Evolutionary conservation across 805 yeast genomes (phyloP), one percentile per base, ranked within the genome.

Genomic region (Metschnikowia noctiluminum): DNA sequence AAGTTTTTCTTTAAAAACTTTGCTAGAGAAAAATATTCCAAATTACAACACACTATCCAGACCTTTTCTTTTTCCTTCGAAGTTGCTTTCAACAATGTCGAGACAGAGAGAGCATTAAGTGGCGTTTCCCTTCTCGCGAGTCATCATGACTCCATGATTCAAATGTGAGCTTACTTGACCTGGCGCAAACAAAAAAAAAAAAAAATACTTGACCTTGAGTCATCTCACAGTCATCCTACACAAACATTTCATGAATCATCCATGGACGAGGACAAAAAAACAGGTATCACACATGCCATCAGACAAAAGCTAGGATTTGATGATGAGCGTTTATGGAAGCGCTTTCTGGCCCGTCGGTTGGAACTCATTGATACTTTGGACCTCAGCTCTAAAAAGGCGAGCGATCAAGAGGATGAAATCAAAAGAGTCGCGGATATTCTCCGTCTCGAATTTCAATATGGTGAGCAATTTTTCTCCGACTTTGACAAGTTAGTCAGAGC

Each of bases 401-500:
- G 89, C 49, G 98, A 94, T 63, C 99, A 92, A 65, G 97, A 92
- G 56, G 81, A 78, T 28, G 85, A 85, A 56, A 90, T 94, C 40
- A 74, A 77, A 42, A 78, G 80, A 43, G 94, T 95, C 35, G 96
- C 98, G 0, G 79, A 80, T 42, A 77, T 85, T 3, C 71, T 92
- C 40, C 73, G 96, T 59, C 71, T 76, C 1, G 99, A 94, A 68
- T 94, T 89, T 59, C 80, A 82, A 6, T 91, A 83, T 62, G 79
- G 85, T 2, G 68, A 66, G 2, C 77, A 75, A 6, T 75, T 81
- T 12, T 68, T 82, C 28, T 66, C 73, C 1, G 98, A 94, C 55
- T 92, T 92, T 63, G 96, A 90, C 65, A 87, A 85, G 63, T 74
- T 92, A 34, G 97, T 94, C 0, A 74, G 96, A 35, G 95, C 96